Base-by-base conservation (phyloP, 1,284 basidiomycete species). In the Porogramme epimiltina region DNA sequence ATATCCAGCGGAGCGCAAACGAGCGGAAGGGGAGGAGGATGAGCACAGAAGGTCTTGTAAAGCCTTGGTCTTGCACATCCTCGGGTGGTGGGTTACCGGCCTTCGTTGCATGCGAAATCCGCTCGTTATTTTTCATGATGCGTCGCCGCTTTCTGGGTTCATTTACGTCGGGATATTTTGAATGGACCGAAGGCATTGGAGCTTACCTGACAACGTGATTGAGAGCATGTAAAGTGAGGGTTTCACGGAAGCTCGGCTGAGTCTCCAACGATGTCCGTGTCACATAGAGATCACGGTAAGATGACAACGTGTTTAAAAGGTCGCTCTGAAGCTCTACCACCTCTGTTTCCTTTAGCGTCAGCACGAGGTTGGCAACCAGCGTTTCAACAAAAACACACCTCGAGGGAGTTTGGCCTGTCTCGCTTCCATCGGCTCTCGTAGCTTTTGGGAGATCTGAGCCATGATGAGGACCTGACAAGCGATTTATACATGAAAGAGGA, bases 71-170 rank as follows among this genome's bases (percentile, higher is more conserved):
- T 70, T 93, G 90, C 6, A 93, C 82, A 56, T 93, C 89, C 66
- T 86, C 82, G 6, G 82, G 81, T 5, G 78, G 75, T 37, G 82
- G 72, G 2, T 73, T 77, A 52, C 76, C 73, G 15, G 77, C 66
- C 71, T 89, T 82, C 1, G 77, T 69, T 4, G 84, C 82, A 58
- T 86, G 81, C 0, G 89, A 80, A 13, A 98, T 79, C 42, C 87
- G 85, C 61, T 98, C 94, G 65, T 98, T 98, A 70, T 96, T 97
- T 67, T 95, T 95, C 16, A 98, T 78, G n/a, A 99, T 81, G 8
- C 85, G 80, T 13, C 89, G 84, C n/a, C 96, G 89, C 58, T 95
- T 98, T 77, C 95, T 97, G 60, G 9, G 19, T 8, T 34, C 31
- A 38, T 24, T n/a, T n/a, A n/a, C n/a, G n/a, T n/a, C n/a, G n/a